Conservation (phyloP, 179 eudicot species). For the Kewa caespitosa region DNA sequence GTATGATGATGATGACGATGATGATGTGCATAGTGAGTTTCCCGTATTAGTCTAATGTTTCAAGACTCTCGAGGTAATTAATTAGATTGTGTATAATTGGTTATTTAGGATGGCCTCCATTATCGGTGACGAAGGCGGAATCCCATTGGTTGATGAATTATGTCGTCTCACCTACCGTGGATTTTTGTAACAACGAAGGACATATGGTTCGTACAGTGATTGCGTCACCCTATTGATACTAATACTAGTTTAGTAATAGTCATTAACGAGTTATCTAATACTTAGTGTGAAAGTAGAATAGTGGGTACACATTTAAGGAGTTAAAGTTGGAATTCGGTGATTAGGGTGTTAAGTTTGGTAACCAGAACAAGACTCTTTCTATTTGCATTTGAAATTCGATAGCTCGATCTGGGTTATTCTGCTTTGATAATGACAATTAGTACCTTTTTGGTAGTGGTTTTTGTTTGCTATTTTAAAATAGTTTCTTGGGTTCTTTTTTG, state of each 20-base stretch:
- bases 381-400: background rate
- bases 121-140: background rate
- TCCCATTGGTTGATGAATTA: background rate
- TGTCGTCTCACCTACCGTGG: background rate
- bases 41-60: slow-evolving; percentile 5
- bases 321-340: slow-evolving; percentile 14
- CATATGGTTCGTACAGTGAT: background rate
- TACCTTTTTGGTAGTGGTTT: background rate
- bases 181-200: background rate
- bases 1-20: background rate
- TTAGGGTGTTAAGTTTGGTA: slow-evolving; percentile 25
- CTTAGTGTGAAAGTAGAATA: slow-evolving; percentile 6
- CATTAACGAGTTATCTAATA: slow-evolving; percentile 3
- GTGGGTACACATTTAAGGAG: background rate
- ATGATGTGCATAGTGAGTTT: slow-evolving; percentile 4
- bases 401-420: background rate
- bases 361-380: slow-evolving; percentile 22
- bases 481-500: slow-evolving; percentile 4
- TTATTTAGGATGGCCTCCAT: slow-evolving; percentile 10
- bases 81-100: slow-evolving; percentile 14
- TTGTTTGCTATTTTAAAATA: background rate
- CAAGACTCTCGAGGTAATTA: slow-evolving; percentile 2
- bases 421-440: slow-evolving; percentile 1
- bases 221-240: background rate
- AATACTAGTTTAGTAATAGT: background rate